Percentiles rank a stretch among this genome's conserved stretches.
These are phyloP conservation scores for Skeletonema menzelii DNA, from an alignment of 108 stramenopile genomes.

Conservation along the genomic window DNA sequence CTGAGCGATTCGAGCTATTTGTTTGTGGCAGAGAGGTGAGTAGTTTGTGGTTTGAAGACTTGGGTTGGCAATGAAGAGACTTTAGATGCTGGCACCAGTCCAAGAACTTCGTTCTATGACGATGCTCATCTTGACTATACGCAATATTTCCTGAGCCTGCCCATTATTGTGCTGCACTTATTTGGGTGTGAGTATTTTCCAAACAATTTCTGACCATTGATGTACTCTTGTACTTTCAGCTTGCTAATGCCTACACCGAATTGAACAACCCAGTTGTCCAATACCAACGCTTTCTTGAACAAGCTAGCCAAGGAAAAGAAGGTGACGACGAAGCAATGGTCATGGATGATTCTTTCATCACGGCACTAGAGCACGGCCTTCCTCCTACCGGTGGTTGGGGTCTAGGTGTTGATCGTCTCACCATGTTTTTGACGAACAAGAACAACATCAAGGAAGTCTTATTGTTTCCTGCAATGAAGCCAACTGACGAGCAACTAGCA, in stretches of 20 bases:
- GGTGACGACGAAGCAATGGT: conserved; percentile 99
- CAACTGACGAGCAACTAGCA: conserved; percentile 84
- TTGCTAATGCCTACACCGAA: conserved; percentile 99
- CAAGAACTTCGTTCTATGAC: conserved; percentile 38
- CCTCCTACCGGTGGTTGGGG: conserved; percentile 99
- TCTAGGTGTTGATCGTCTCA: conserved; percentile 96
- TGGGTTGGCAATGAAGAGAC: conserved; percentile 38
- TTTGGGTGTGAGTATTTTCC: background rate
- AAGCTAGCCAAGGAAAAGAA: conserved; percentile 90
- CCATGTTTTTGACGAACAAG: conserved; percentile 99
- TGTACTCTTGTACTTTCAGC: conserved; percentile 44
- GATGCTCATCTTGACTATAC: conserved; percentile 47
- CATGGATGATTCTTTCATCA: conserved; percentile 96
- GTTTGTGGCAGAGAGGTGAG: conserved; percentile 95
- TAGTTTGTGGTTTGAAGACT: conserved; percentile 1
- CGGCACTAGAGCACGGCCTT: conserved; percentile 97
- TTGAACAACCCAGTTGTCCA: conserved; percentile 98
- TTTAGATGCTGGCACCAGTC: conserved; percentile 49
- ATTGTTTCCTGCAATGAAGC: conserved; percentile 99
- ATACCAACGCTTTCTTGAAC: conserved; percentile 92
- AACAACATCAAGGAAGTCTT: conserved; percentile 99
- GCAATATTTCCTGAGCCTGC: conserved; percentile 12
- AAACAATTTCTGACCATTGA: background rate
- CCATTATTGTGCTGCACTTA: background rate
- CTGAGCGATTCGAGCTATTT: conserved; percentile 99